Base-by-base conservation (phyloP, 345 rosid genomes). In the Toxicodendron radicans region DNA sequence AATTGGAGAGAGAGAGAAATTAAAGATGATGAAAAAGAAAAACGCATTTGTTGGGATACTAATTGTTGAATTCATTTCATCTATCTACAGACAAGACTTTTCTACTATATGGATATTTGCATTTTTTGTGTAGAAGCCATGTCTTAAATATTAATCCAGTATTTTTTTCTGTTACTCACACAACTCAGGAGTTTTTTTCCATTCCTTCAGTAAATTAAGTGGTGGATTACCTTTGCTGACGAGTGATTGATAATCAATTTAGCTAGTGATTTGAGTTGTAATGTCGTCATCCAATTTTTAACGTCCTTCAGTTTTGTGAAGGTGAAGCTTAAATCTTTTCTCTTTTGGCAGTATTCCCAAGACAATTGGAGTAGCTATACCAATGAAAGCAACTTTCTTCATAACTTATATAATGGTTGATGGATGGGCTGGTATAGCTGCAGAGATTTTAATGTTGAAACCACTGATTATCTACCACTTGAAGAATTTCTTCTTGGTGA, bases 371-470 rank as follows among this genome's bases (percentile, higher is more conserved):
- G 81, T 85, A 63, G 99, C 99, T 1, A 84, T 95, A 80, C 99
- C 99, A 45, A 75, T 83, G 75, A 90, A 86, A 85, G 99, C 99
- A 77, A 92, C 99, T 58, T 95, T 95, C 84, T 95, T 95, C 81
- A 91, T 95, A 73, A 91, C 97, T 66, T 95, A 91, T 63, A 95
- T 95, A 78, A 95, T 92, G 99, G 89, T 95, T 52, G 99, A 95
- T 79, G 99, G 99, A 69, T 95, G 99, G 99, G 97, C 99, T 66
- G 97, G 99, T 61, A 74, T 95, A 56, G 99, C 99, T 66, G 97
- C 72, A 43, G 99, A 95, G 84, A 87, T 95, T 74, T 79, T 95
- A 53, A 91, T 85, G 98, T 65, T 92, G 75, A 92, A 92, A 78
- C 84, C 99, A 46, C 85, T 92, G 45, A 91, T 95, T 21, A 67